A percentile compares a stretch with the other conserved stretches of the same genome.
phyloP scores from a whole-genome alignment of 352 stramenopile species.

The Thalassiosira sp. region DNA sequence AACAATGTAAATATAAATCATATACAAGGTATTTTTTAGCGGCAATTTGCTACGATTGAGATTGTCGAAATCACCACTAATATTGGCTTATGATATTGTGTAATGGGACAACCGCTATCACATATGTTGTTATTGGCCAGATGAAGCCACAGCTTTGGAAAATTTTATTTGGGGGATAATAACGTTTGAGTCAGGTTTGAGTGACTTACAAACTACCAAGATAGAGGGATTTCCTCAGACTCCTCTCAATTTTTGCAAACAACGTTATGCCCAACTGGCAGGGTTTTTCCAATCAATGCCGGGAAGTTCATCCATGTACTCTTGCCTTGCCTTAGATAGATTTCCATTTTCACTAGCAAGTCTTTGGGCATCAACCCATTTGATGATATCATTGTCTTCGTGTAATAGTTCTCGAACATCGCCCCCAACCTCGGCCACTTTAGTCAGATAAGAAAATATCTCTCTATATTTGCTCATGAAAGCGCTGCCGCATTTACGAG shows the following conservation, averaged over 20 bases:
- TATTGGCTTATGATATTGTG: too few relatives aligned
- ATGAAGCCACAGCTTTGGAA: too few relatives aligned
- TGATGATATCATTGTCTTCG: conserved; percentile 38
- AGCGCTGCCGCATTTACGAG: conserved; percentile 67
- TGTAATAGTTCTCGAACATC: conserved; percentile 29
- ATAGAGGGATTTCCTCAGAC: neutral
- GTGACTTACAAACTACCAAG: neutral
- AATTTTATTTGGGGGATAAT: too few relatives aligned
- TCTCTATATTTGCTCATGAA: conserved; percentile 75
- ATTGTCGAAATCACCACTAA: too few relatives aligned
- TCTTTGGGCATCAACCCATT: conserved; percentile 64
- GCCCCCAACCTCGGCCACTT: conserved; percentile 23
- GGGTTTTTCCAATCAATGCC: conserved; percentile 50
- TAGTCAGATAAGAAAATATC: conserved; percentile 31
- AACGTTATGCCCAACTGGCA: conserved; percentile 8
- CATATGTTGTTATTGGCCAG: too few relatives aligned
- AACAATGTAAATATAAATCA: too few relatives aligned
- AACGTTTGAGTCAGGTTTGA: too few relatives aligned
- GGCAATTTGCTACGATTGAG: too few relatives aligned
- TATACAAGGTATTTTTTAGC: too few relatives aligned
- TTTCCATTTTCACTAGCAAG: conserved; percentile 53
- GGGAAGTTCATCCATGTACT: conserved; percentile 70
- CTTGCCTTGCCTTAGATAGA: conserved; percentile 60
- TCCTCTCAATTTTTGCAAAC: neutral
- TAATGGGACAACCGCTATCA: too few relatives aligned